These are phyloP conservation scores for Penicillium hordei DNA, from an alignment of 2,329 filamentous ascomycete genomes.

Conservation along the genomic window DNA sequence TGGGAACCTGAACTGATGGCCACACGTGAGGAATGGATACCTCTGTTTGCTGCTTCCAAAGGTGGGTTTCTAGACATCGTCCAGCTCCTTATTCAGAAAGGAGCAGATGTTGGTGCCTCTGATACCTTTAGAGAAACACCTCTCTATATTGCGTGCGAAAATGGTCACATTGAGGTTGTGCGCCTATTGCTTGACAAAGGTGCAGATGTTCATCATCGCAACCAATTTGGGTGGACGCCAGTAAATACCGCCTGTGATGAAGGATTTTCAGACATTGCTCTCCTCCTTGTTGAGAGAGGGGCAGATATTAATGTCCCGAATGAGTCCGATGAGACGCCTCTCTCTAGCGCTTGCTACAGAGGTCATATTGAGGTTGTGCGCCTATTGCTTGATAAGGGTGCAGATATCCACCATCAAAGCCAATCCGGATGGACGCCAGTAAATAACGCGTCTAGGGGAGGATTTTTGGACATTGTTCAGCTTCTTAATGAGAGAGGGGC, in stretches of 20 bases:
- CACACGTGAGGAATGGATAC: background rate
- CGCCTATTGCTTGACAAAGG: background rate
- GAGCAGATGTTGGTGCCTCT: background rate
- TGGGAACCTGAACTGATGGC: background rate
- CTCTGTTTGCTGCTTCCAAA: background rate
- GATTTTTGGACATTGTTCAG: background rate
- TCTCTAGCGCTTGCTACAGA: too few species aligned
- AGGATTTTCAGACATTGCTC: background rate
- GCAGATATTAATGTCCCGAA: background rate
- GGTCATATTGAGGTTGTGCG: background rate
- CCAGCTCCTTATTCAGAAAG: background rate
- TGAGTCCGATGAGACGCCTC: background rate
- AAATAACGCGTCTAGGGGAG: background rate
- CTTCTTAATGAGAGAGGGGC: background rate
- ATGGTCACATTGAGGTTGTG: background rate
- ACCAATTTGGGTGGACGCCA: background rate
- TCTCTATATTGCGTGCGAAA: background rate
- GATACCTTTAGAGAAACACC: background rate
- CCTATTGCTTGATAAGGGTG: too few species aligned
- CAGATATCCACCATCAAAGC: too few species aligned
- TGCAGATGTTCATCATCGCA: background rate
- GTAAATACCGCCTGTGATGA: background rate
- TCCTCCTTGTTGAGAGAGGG: background rate
- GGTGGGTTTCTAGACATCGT: background rate
- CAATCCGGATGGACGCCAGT: too few species aligned